A percentile compares a stretch with the other conserved stretches of the same genome.
These are phyloP conservation scores for Diutina scorzettiae DNA, from an alignment of 1,139 yeast species.

Conservation along the genomic window DNA sequence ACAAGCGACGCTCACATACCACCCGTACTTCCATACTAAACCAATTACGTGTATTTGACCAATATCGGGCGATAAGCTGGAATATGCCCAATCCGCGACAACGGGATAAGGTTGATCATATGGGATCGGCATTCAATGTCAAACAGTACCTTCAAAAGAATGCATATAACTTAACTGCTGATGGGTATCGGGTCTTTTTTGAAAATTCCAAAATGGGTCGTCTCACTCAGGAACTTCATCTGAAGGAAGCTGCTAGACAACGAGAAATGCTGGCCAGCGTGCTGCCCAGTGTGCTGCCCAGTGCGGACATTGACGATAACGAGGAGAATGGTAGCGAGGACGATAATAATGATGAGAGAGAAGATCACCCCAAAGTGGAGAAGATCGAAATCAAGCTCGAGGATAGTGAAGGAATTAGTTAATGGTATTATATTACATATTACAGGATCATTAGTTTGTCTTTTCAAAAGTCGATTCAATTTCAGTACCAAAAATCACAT, in stretches of 20 bases:
- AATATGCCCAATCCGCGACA: neutral
- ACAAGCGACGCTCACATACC: neutral
- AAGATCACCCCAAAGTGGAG: too few species aligned
- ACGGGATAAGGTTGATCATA: neutral
- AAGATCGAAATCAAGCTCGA: too few species aligned
- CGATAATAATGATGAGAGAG: too few species aligned
- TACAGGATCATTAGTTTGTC: too few species aligned
- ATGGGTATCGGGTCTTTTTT: neutral
- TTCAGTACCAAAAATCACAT: conserved; percentile 71
- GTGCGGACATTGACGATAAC: too few species aligned
- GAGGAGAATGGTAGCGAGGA: too few species aligned
- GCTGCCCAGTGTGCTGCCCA: too few species aligned
- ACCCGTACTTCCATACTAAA: neutral
- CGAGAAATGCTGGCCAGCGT: too few species aligned
- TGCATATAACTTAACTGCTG: neutral
- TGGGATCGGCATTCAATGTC: neutral
- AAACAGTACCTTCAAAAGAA: neutral
- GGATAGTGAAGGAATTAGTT: too few species aligned
- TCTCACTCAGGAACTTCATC: neutral
- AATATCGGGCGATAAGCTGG: neutral
- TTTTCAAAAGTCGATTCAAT: too few species aligned
- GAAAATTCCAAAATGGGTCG: neutral
- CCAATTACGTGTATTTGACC: neutral
- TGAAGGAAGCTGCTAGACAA: too few species aligned
- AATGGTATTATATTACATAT: too few species aligned